Evolutionary conservation across 23 red algal genomes (phyloP), one percentile per base, ranked within the genome.

Genomic region (Gracilariopsis chorda): DNA sequence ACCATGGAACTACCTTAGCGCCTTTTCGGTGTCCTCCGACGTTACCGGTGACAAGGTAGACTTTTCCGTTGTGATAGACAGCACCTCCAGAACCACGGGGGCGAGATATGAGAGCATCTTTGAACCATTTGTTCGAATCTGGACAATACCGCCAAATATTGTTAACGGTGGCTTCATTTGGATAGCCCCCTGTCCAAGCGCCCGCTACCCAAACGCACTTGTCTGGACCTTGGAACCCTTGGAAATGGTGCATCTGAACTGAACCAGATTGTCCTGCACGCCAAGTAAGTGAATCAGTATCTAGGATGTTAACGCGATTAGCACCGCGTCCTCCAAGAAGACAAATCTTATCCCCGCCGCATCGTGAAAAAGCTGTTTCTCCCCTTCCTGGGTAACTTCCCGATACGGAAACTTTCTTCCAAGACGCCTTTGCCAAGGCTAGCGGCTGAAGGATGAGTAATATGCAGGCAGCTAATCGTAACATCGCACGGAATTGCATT

Each of bases 181-280:
- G 91, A 43, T 74, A 94, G 2, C 52, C 67, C 27, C 91, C 91
- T 47, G 64, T 78, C 70, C 80, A 94, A 71, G 91, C 91, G 41
- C 91, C 91, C 16, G 45, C 91, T 29, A 86, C 80, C 91, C 91
- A 94, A n/a, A 76, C 64, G 33, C 91, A 94, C 52, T 68, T 56
- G 53, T 84, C 80, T 2, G 91, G 91, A 47, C 80, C 91, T 48
- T 74, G 69, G 57, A 85, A 68, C 14, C 40, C 80, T 85, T 94
- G 91, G 55, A 94, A 86, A 78, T 94, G 91, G 73, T 94, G 91
- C 33, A 94, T 70, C 67, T 85, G 68, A 53, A 94, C 0, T 12
- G 81, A 80, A 55, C 61, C 45, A 35, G 37, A 11, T 20, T 30
- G 24, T 60, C 91, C 91, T 19, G 63, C 14, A 20, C 64, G 51